phyloP scores from a whole-genome alignment of 768 basidiomycete species.

The Tylopilus rubrobrunneus region DNA sequence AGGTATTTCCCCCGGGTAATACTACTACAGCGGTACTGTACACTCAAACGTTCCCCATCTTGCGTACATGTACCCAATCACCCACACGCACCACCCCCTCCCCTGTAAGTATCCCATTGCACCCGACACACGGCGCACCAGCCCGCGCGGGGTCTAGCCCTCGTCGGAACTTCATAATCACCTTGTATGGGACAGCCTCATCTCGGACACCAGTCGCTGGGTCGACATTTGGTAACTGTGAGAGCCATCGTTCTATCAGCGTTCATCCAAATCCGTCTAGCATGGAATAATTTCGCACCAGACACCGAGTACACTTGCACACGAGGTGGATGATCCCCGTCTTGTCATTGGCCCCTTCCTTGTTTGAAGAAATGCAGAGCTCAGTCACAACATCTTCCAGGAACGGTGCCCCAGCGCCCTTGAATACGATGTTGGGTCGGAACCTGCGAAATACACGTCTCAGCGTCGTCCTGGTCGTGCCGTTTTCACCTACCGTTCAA shows the following conservation, averaged over 20 bases:
- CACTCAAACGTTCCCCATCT: conserved; percentile 37
- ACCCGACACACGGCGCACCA: conserved; percentile 61
- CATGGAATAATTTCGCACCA: conserved; percentile 44
- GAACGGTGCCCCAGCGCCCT: conserved; percentile 62
- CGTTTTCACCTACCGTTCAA: conserved; percentile 51
- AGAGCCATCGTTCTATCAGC: conserved; percentile 2
- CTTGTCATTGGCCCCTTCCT: conserved; percentile 15
- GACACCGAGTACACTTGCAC: conserved; percentile 65
- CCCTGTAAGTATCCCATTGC: conserved; percentile 53
- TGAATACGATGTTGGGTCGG: conserved; percentile 71
- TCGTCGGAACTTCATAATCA: conserved; percentile 67
- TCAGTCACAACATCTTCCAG: conserved; percentile 69
- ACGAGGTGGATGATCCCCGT: conserved; percentile 49
- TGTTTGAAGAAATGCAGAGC: conserved; percentile 45
- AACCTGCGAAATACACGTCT: conserved; percentile 44
- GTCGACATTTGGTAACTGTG: conserved; percentile 70
- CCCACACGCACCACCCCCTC: conserved; percentile 57
- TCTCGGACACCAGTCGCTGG: conserved; percentile 62
- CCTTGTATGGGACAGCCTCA: conserved; percentile 71
- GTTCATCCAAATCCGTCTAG: background rate
- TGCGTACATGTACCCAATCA: conserved; percentile 51
- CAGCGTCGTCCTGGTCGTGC: background rate
- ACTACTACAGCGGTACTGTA: too few relatives aligned
- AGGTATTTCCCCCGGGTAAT: too few relatives aligned
- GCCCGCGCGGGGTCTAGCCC: conserved; percentile 49